A percentile compares a stretch with the other conserved stretches of the same genome.
These are phyloP conservation scores for Blastobotrys petasosporus DNA, from an alignment of 1,139 yeast species.

Conservation along the genomic window DNA sequence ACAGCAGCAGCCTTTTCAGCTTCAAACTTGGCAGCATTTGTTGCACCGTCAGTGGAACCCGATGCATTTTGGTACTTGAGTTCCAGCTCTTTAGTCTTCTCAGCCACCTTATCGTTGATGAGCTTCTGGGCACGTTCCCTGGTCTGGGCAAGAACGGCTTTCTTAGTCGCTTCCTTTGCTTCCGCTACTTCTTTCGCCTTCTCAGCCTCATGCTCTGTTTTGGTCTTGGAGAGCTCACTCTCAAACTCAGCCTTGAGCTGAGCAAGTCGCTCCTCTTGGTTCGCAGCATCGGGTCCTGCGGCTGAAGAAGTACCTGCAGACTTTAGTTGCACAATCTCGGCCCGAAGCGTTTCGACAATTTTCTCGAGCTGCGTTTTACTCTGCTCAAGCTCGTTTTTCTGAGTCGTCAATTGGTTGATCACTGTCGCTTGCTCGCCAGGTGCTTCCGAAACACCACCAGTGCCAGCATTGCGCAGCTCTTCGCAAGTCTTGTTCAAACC, in stretches of 20 bases:
- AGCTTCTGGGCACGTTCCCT: not conserved
- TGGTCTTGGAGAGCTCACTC: slow-evolving; percentile 3
- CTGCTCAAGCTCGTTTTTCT: slow-evolving; percentile 11
- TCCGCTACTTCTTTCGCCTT: not conserved
- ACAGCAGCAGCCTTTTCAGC: not conserved
- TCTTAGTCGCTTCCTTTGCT: slow-evolving; percentile 11
- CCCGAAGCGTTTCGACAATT: slow-evolving; percentile 1
- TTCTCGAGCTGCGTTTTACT: slow-evolving; percentile 8
- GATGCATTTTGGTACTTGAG: slow-evolving; percentile 7
- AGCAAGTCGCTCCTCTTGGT: slow-evolving; percentile 1
- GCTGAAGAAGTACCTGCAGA: slow-evolving; percentile 9
- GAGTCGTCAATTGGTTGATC: too few species aligned
- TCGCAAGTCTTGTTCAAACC: slow-evolving; percentile 12
- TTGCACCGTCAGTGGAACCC: not conserved
- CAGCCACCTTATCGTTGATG: not conserved
- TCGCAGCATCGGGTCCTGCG: slow-evolving; percentile 5
- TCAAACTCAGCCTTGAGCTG: slow-evolving; percentile 5
- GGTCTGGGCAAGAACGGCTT: slow-evolving; percentile 7
- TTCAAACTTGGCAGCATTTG: slow-evolving; percentile 2
- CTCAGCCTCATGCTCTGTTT: slow-evolving; percentile 1
- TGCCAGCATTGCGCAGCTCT: not conserved
- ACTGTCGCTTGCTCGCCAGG: too few species aligned
- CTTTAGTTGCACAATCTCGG: slow-evolving; percentile 10
- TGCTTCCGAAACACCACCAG: not conserved
- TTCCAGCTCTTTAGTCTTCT: slow-evolving; percentile 3